Conservation (phyloP, 345 rosid species). For the Eucalyptus melliodora region DNA sequence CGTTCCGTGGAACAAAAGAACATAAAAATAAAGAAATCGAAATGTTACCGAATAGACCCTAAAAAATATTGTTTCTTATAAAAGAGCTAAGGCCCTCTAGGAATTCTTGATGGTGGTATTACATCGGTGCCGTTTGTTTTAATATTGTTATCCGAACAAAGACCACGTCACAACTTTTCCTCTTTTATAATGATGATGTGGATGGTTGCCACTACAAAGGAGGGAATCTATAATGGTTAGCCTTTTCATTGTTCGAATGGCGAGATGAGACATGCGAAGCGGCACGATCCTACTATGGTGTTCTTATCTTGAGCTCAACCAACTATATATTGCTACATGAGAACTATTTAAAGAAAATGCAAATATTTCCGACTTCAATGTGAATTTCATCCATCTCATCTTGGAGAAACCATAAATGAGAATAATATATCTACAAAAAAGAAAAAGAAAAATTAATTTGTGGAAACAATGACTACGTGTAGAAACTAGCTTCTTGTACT, state of each 20-base stretch:
- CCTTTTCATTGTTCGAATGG: background rate
- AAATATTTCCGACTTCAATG: background rate
- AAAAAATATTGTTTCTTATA: background rate
- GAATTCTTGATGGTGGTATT: background rate
- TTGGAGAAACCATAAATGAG: background rate
- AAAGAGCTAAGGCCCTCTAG: background rate
- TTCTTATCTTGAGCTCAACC: background rate
- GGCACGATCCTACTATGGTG: background rate
- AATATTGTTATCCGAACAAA: background rate
- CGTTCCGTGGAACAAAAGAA: too few relatives aligned
- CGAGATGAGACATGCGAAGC: background rate
- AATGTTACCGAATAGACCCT: rapidly evolving
- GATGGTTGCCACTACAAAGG: background rate
- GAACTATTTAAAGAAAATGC: background rate
- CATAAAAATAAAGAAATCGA: too few relatives aligned
- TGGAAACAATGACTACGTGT: background rate
- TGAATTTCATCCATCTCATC: background rate
- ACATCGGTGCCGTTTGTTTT: rapidly evolving
- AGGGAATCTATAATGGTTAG: background rate
- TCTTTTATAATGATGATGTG: background rate
- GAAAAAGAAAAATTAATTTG: too few relatives aligned
- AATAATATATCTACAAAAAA: background rate
- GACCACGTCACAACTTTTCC: rapidly evolving
- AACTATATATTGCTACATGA: background rate
- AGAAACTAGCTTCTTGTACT: background rate